phyloP scores from a whole-genome alignment of 2,329 filamentous ascomycete genomes.

The Byssochlamys sp. region DNA sequence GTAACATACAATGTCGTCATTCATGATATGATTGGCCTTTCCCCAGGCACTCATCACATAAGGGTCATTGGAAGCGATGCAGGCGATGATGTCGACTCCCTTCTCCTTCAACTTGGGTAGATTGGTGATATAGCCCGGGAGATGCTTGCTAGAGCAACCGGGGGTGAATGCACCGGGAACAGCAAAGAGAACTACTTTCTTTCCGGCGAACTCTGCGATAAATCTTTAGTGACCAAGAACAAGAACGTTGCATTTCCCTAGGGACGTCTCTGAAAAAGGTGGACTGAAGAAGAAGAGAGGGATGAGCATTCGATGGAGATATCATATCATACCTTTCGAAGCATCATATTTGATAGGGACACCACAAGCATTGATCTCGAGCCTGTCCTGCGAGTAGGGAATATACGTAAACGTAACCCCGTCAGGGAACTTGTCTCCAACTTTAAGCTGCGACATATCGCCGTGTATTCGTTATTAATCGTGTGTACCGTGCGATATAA shows the following conservation, averaged over 20 bases:
- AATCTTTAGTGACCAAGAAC: neutral
- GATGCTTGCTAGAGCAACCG: constrained; percentile 68
- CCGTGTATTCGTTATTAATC: neutral
- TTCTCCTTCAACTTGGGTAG: constrained; percentile 60
- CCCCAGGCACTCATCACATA: constrained; percentile 82
- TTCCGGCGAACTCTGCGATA: constrained; percentile 33
- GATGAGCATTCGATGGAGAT: neutral
- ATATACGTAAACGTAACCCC: neutral
- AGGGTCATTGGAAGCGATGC: constrained; percentile 71
- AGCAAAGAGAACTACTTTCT: neutral
- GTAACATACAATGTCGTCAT: constrained; percentile 52
- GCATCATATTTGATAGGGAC: constrained; percentile 69
- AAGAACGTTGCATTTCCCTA: neutral
- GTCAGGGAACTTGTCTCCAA: neutral
- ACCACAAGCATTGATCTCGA: constrained; percentile 65
- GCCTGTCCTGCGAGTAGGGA: constrained; percentile 46
- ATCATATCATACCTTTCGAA: constrained; percentile 44
- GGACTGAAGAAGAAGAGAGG: neutral
- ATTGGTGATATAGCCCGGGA: constrained; percentile 68
- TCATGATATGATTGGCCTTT: constrained; percentile 70
- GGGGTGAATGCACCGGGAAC: constrained; percentile 65
- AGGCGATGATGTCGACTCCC: constrained; percentile 69
- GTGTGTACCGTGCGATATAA: neutral
- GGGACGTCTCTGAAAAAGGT: neutral
- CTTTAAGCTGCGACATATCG: neutral